These are phyloP conservation scores for Pelagophyceae sp. DNA, from an alignment of 352 stramenopile species.

Conservation along the genomic window DNA sequence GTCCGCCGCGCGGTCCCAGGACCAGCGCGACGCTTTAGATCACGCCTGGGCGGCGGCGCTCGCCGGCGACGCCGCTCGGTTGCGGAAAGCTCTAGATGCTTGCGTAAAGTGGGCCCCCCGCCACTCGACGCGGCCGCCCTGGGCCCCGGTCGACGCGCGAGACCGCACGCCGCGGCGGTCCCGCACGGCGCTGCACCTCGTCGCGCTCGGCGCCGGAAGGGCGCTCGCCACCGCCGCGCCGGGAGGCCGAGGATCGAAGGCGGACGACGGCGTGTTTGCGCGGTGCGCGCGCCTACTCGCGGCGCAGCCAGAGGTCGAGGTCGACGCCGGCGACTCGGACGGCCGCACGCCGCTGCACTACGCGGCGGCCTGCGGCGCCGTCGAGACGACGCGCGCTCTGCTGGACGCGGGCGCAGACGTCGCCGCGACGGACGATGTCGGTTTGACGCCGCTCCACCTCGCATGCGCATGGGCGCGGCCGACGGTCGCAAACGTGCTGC, in stretches of 20 bases:
- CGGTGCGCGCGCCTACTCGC: not conserved
- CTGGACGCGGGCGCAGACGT: slow-evolving; percentile 2
- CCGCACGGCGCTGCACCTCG: slow-evolving; percentile 3
- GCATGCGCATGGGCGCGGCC: not conserved
- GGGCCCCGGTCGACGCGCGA: not conserved
- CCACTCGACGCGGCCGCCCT: not conserved
- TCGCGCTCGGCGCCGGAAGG: not conserved
- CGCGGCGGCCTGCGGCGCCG: not conserved
- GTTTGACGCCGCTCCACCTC: not conserved
- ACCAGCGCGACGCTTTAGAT: not conserved
- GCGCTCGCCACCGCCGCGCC: not conserved
- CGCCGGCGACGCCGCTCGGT: not conserved
- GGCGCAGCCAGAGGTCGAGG: not conserved
- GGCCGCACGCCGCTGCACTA: not conserved
- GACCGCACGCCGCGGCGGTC: not conserved
- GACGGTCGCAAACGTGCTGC: not conserved
- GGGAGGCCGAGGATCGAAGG: not conserved
- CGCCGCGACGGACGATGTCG: not conserved
- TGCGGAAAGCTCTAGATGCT: not conserved
- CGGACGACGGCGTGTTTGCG: not conserved
- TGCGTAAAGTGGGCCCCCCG: no score
- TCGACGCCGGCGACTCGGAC: not conserved
- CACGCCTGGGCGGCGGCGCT: slow-evolving; percentile 7
- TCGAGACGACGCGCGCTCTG: not conserved
- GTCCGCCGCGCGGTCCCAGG: not conserved